phyloP scores from a whole-genome alignment of 495 filamentous ascomycete species.

The Aspergillus diversus region DNA sequence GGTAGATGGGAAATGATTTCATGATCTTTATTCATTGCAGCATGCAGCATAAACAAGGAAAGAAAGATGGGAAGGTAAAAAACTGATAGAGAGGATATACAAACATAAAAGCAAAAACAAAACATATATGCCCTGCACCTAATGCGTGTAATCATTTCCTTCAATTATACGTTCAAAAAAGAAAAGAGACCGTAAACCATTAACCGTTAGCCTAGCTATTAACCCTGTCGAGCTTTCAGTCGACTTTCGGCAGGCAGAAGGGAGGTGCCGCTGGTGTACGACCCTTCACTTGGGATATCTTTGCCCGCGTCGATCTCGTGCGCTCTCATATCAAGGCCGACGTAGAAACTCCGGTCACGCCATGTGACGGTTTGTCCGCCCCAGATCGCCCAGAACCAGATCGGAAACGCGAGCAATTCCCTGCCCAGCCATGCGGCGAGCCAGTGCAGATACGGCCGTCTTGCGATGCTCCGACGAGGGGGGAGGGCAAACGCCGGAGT shows the following conservation, averaged over 20 bases:
- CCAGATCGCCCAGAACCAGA: constrained; percentile 85
- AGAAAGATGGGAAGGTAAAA: background rate
- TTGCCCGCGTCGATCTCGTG: constrained; percentile 43
- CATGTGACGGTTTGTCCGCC: constrained; percentile 84
- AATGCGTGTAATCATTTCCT: no score
- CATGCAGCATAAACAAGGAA: background rate
- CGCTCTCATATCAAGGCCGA: constrained; percentile 82
- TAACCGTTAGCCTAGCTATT: constrained; percentile 8
- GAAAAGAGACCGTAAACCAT: no score
- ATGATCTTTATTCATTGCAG: constrained; percentile 1
- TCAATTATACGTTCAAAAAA: no score
- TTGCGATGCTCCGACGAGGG: constrained; percentile 29
- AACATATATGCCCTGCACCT: no score
- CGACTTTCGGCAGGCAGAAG: constrained; percentile 7
- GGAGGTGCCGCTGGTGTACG: constrained; percentile 17
- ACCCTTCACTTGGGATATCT: constrained; percentile 19
- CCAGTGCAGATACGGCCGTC: constrained; percentile 70
- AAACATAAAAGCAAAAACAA: constrained; percentile 7
- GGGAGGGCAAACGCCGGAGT: constrained; percentile 73
- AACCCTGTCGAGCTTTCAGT: constrained; percentile 34
- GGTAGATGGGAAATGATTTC: constrained; percentile 23
- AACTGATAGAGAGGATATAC: background rate
- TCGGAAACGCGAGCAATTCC: constrained; percentile 78
- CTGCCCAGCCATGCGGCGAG: constrained; percentile 81
- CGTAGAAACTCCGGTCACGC: constrained; percentile 81